phyloP scores from a whole-genome alignment of 2,329 filamentous ascomycete genomes.

The Dendrostoma leiphaemia region DNA sequence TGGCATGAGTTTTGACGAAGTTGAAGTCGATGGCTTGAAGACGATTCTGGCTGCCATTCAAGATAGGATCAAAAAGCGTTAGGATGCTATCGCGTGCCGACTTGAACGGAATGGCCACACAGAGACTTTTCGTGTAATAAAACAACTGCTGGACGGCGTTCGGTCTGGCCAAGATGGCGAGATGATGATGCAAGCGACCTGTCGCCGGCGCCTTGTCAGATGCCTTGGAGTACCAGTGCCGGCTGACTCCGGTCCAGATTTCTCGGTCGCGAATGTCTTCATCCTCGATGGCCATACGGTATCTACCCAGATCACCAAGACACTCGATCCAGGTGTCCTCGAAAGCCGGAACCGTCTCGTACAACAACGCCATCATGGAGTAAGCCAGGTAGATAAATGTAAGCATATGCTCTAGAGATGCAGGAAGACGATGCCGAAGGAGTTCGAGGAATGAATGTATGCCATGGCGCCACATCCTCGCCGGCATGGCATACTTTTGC shows the following conservation, averaged over 20 bases:
- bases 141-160: conserved; percentile 70
- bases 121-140: conserved; percentile 70
- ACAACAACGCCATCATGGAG: conserved; percentile 81
- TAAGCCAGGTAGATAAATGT: conserved; percentile 88
- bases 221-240: conserved; percentile 82
- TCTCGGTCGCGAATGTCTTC: conserved; percentile 73
- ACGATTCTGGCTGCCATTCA: conserved; percentile 30
- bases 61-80: conserved; percentile 50
- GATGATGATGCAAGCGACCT: conserved; percentile 82
- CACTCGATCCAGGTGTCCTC: conserved; percentile 93
- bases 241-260: conserved; percentile 76
- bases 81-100: conserved; percentile 56
- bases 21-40: conserved; percentile 50
- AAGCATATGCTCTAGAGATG: conserved; percentile 83
- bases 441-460: conserved; percentile 85
- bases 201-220: conserved; percentile 73
- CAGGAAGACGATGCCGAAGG: conserved; percentile 70
- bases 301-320: conserved; percentile 81
- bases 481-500: conserved; percentile 85
- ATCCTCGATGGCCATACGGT: conserved; percentile 86
- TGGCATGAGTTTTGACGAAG: conserved; percentile 63
- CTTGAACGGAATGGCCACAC: conserved; percentile 63
- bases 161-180: conserved; percentile 74
- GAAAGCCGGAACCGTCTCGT: conserved; percentile 81
- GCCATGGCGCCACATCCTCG: conserved; percentile 89